Evolutionary conservation across 2,329 filamentous ascomycete species (phyloP).

Genomic region (Rachicladosporium sp.): DNA sequence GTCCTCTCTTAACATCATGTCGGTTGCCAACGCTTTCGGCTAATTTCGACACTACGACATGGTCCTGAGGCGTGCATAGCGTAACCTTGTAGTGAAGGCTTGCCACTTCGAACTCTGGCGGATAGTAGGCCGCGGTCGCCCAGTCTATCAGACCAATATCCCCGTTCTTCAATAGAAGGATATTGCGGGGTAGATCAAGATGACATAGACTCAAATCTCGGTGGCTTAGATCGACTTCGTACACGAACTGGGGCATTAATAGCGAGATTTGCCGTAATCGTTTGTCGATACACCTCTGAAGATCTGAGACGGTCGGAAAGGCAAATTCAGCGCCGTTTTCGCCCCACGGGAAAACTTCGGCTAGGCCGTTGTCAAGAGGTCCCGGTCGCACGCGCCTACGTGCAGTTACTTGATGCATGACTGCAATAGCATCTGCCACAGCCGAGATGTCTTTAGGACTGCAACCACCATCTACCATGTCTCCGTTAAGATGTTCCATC

Average conservation of each 20-base stretch:
- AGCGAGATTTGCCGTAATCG: background rate
- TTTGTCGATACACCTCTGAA: background rate
- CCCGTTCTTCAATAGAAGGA: background rate
- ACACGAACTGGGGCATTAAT: too few relatives aligned
- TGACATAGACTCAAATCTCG: background rate
- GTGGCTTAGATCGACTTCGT: too few relatives aligned
- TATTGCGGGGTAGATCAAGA: background rate
- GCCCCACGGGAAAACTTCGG: conserved; percentile 1
- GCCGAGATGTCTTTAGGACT: background rate
- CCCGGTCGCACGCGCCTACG: background rate
- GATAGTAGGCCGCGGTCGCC: background rate
- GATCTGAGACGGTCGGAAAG: background rate
- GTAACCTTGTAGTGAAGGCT: background rate
- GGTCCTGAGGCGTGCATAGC: too few relatives aligned
- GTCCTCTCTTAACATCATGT: too few relatives aligned
- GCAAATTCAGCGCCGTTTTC: background rate
- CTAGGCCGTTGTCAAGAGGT: background rate
- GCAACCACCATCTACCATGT: background rate
- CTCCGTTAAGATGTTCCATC: conserved; percentile 1
- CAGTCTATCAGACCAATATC: conserved; percentile 1
- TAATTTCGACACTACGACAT: too few relatives aligned
- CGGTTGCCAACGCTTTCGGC: too few relatives aligned
- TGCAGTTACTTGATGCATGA: background rate
- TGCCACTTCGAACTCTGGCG: background rate
- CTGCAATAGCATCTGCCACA: background rate